phyloP scores from a whole-genome alignment of 2,329 filamentous ascomycete species.

The Massarina eburnea region DNA sequence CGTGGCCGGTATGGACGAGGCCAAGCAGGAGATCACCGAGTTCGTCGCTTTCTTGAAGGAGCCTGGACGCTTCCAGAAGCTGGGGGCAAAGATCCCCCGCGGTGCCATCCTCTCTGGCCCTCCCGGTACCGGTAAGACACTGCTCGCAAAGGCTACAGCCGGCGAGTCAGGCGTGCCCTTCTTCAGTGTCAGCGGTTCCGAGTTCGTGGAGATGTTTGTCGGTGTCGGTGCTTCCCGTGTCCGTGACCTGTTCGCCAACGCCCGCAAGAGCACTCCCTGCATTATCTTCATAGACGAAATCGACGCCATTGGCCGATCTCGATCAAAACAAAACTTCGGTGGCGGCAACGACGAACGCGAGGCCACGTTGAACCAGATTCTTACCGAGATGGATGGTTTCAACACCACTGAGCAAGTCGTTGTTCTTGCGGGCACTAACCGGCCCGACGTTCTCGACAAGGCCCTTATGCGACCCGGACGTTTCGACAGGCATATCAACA shows the following conservation, averaged over 20 bases:
- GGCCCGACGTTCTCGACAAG: slow-evolving; percentile 91
- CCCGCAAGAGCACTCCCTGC: slow-evolving; percentile 93
- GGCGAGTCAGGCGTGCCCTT: slow-evolving; percentile 97
- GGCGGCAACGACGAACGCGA: slow-evolving; percentile 97
- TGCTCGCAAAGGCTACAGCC: slow-evolving; percentile 95
- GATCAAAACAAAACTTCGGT: slow-evolving; percentile 78
- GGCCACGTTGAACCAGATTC: slow-evolving; percentile 94
- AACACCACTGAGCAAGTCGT: slow-evolving; percentile 96
- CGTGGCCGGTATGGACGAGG: slow-evolving; percentile 97
- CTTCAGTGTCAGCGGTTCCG: slow-evolving; percentile 96
- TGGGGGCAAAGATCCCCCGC: slow-evolving; percentile 96
- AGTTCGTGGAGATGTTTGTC: slow-evolving; percentile 99
- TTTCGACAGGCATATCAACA: slow-evolving; percentile 94
- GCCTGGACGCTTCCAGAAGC: slow-evolving; percentile 85
- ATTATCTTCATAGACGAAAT: slow-evolving; percentile 99
- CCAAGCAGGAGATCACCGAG: slow-evolving; percentile 98
- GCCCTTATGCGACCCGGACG: slow-evolving; percentile 94
- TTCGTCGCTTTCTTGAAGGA: slow-evolving; percentile 97
- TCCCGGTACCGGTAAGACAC: slow-evolving; percentile 95
- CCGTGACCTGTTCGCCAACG: slow-evolving; percentile 89
- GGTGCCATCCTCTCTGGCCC: slow-evolving; percentile 97
- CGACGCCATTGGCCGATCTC: slow-evolving; percentile 91
- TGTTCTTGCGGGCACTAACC: slow-evolving; percentile 93
- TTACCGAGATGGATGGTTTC: slow-evolving; percentile 99
- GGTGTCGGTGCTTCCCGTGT: slow-evolving; percentile 96